Percentiles rank a stretch among this genome's conserved stretches.
Conservation (phyloP, 306 rosid genomes). For the Prunus mume region DNA sequence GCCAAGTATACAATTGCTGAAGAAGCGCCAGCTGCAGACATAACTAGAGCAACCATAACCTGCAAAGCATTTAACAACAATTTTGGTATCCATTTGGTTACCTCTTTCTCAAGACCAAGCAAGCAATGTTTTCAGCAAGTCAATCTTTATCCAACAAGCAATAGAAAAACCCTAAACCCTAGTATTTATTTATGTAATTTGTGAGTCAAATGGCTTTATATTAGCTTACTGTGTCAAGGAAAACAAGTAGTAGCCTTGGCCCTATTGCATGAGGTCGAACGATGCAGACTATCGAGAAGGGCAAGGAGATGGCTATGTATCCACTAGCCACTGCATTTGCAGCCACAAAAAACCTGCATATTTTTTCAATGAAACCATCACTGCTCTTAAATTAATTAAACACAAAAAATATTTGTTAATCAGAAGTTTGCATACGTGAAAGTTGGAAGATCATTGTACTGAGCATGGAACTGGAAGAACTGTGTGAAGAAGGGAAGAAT, state of each 20-base stretch:
- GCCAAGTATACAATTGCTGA: constrained; percentile 50
- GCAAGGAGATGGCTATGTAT: constrained; percentile 41
- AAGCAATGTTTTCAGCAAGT: neutral
- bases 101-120: neutral
- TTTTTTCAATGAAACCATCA: neutral
- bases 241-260: constrained; percentile 47
- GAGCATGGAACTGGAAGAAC: constrained; percentile 68
- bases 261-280: constrained; percentile 47
- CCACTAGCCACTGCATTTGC: constrained; percentile 46
- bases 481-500: constrained; percentile 70
- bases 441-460: constrained; percentile 52
- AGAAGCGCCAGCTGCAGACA: constrained; percentile 49
- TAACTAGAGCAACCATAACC: constrained; percentile 40
- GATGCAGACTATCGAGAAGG: constrained; percentile 57
- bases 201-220: no score
- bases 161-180: no score
- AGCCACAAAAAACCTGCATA: constrained; percentile 50
- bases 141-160: neutral
- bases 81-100: neutral
- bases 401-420: neutral
- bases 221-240: constrained; percentile 45
- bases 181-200: neutral
- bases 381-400: neutral
- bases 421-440: constrained; percentile 31
- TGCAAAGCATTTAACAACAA: constrained; percentile 4